A percentile compares a stretch with the other conserved stretches of the same genome.
Evolutionary conservation across 257 asterid species (phyloP).

Genomic region (Oldenlandia corymbosa): DNA sequence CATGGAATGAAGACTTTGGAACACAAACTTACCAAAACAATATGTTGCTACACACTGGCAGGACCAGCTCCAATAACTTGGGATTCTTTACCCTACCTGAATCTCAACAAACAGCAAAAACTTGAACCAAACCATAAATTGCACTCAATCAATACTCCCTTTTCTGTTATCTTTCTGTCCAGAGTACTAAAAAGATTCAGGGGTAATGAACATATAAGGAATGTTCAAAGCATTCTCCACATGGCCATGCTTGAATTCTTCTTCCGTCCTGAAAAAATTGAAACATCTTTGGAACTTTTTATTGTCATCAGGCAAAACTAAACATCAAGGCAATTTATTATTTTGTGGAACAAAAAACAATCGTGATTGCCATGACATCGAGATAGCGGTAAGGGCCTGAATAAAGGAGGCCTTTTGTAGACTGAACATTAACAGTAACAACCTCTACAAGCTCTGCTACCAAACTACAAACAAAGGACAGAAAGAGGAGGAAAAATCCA

Average conservation of each 20-base stretch:
- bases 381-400: slow-evolving; percentile 47
- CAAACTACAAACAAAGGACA: slow-evolving; percentile 31
- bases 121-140: too few species aligned
- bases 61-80: slow-evolving; percentile 55
- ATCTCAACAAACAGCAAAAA: not conserved
- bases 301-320: not conserved
- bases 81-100: slow-evolving; percentile 80
- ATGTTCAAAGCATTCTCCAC: slow-evolving; percentile 55
- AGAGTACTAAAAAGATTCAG: slow-evolving; percentile 37
- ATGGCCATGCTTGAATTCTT: slow-evolving; percentile 79
- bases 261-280: slow-evolving; percentile 53
- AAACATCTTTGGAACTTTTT: not conserved
- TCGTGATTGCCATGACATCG: slow-evolving; percentile 66
- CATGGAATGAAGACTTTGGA: not conserved
- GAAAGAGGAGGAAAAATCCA: slow-evolving; percentile 8
- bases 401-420: slow-evolving; percentile 46
- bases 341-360: not conserved
- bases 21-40: slow-evolving; percentile 51
- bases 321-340: not conserved
- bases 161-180: not conserved
- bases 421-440: slow-evolving; percentile 54
- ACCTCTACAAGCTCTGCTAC: slow-evolving; percentile 26
- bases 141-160: too few species aligned
- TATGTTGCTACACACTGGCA: slow-evolving; percentile 35
- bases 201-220: slow-evolving; percentile 68